Evolutionary conservation across 2,329 filamentous ascomycete species (phyloP), one percentile per base, ranked within the genome.

Genomic region (Cladosporium sp.): DNA sequence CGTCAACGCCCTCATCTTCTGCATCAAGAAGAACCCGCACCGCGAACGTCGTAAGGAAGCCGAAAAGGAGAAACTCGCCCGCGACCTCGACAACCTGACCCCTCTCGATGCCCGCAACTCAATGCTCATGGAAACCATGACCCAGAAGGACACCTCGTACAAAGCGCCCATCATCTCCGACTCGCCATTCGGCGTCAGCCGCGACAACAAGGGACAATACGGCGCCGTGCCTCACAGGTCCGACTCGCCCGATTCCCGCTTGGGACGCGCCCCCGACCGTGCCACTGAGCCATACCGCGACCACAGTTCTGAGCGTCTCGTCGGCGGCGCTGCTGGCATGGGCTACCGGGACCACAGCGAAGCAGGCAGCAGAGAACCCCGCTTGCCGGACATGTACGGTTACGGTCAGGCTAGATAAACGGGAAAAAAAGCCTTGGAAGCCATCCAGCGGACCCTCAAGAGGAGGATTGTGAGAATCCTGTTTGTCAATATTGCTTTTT

Each of bases 1-100:
- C 10, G 89, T 92, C 77, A 97, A 97, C 70, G 90, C 90, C 47
- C 84, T 97, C 69, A 89, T 90, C 66, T 82, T 86, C 53, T 91
- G 87, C 75, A 86, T 85, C 81, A 89, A 88, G 71, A 84, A 91
- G 76, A 97, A 97, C 77, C 92, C 93, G 3, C 93, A 97, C 74
- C 86, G 89, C 63, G 88, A 88, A 80, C 86, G 87, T 68, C 87
- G 90, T 75, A 96, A 95, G 83, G 90, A 93, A 76, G 85, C 90
- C 73, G 90, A 90, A 90, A 89, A 83, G 86, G 78, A 54, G 74
- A 90, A 93, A 79, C 74, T 84, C 61, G 83, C 85, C 67, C 86
- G 87, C 63, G 89, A 94, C 65, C 77, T 88, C 60, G 91, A 96
- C 73, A 86, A 85, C 59, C 84, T 97, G 50, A 97, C 91, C 1